Evolutionary conservation across 108 stramenopile genomes (phyloP).

Genomic region (Cyclostephanos tholiformis): DNA sequence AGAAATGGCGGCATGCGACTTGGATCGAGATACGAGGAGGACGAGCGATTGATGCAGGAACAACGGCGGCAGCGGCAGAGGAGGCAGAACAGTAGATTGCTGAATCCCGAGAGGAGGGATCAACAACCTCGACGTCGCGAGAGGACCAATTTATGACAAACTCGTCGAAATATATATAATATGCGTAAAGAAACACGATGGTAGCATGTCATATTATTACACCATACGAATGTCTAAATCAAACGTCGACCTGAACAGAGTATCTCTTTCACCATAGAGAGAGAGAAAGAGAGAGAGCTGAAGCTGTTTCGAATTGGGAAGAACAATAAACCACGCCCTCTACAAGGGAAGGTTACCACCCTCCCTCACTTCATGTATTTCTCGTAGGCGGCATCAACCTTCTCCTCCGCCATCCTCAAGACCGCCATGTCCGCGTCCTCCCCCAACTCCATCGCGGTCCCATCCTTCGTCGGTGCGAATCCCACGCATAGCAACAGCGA

Average conservation of each 20-base stretch:
- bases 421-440: slow-evolving; percentile 66
- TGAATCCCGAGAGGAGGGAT: too few species aligned
- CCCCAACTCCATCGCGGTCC: slow-evolving; percentile 47
- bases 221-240: neutral
- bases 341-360: too few species aligned
- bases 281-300: too few species aligned
- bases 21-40: slow-evolving; percentile 41
- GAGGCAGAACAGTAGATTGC: slow-evolving; percentile 10
- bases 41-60: slow-evolving; percentile 7
- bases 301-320: neutral
- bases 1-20: slow-evolving; percentile 33
- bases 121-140: slow-evolving; percentile 3
- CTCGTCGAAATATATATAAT: too few species aligned
- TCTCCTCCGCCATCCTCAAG: slow-evolving; percentile 72
- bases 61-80: slow-evolving; percentile 19
- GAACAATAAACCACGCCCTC: too few species aligned
- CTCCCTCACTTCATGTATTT: slow-evolving; percentile 47
- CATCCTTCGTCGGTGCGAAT: slow-evolving; percentile 65
- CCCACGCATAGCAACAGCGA: slow-evolving; percentile 77
- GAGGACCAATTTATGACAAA: slow-evolving; percentile 12
- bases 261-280: neutral
- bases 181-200: too few species aligned
- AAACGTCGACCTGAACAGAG: neutral
- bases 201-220: neutral
- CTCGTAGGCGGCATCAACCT: slow-evolving; percentile 68